Evolutionary conservation across 805 yeast genomes (phyloP), one percentile per base, ranked within the genome.

Genomic region (Cyberlindnera nakhonratchasimensis): DNA sequence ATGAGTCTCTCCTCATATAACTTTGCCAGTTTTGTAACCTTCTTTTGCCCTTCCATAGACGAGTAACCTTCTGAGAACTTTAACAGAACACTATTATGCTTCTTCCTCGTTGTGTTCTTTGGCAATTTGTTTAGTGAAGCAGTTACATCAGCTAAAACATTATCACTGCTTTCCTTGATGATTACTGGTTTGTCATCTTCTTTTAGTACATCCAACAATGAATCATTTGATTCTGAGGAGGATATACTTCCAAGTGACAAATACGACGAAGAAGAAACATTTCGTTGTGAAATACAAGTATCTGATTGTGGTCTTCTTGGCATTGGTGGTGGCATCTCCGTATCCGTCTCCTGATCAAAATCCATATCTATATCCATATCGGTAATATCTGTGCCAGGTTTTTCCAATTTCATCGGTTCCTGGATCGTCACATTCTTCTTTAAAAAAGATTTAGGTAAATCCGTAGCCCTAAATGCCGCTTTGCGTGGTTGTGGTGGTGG

Each of bases 1-100:
- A 56, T 63, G 6, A 68, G 40, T 49, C 82, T 65, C 54, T 81
- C 86, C 54, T 82, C 89, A 50, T 77, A 82, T 29, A 81, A 59
- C 44, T 71, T 73, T 2, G 87, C 83, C 45, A 82, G 63, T 53
- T 75, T 80, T 11, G 79, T 75, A 2, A 82, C 87, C 59, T 76
- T 77, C 39, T 75, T 67, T 11, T 66, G 61, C 6, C 69, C 66
- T 32, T 62, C 59, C 11, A 57, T 52, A 1, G 69, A 61, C 23
- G 63, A 62, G 34, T 62, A 62, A 1, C 59, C 58, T 11, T 55
- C 59, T 21, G 58, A 51, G 23, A 57, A 57, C 39, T 53, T 55
- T n/a, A 50, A 19, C 6, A 46, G 26, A 1, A 47, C 46, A 34
- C 37, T 40, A 25, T 48, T 47, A 10, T 34, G 30, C n/a, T 42